A percentile compares a stretch with the other conserved stretches of the same genome.
Evolutionary conservation across 1,284 basidiomycete species (phyloP).

Genomic region (Fomitopsis schrenkii): DNA sequence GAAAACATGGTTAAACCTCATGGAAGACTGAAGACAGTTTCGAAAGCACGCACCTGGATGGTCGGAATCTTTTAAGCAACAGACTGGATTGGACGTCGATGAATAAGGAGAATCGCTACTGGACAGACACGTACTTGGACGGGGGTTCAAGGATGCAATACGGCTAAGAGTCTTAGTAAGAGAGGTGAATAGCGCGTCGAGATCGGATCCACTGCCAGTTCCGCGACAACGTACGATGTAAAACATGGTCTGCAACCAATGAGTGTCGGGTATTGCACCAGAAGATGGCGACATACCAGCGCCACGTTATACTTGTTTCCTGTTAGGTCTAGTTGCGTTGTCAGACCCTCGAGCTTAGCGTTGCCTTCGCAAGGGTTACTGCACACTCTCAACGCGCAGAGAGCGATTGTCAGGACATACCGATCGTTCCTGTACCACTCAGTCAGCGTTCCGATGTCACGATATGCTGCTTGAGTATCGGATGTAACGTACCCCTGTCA

Average conservation of each 20-base stretch:
- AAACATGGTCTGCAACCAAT: constrained; percentile 52
- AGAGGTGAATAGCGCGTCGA: background rate
- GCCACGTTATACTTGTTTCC: constrained; percentile 65
- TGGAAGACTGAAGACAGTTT: background rate
- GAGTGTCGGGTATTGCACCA: background rate
- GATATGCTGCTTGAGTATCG: background rate
- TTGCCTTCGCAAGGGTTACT: constrained; percentile 39
- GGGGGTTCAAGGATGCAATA: constrained; percentile 62
- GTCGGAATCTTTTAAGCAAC: constrained; percentile 30
- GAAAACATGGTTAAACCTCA: no score
- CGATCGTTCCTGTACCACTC: background rate
- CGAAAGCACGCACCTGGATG: constrained; percentile 18
- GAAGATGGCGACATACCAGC: constrained; percentile 38
- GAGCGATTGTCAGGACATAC: background rate
- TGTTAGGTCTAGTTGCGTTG: constrained; percentile 46
- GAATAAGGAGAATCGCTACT: constrained; percentile 18
- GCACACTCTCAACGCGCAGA: background rate
- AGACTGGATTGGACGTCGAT: constrained; percentile 44
- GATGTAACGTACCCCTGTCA: constrained; percentile 42
- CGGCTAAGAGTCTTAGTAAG: constrained; percentile 39
- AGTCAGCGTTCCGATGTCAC: background rate
- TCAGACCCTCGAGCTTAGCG: constrained; percentile 58
- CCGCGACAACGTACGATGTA: constrained; percentile 59
- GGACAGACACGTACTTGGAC: constrained; percentile 39
- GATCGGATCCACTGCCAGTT: constrained; percentile 2